Conservation (phyloP, 169 alveolate genomes). For the Plasmodium billcollinsi region DNA sequence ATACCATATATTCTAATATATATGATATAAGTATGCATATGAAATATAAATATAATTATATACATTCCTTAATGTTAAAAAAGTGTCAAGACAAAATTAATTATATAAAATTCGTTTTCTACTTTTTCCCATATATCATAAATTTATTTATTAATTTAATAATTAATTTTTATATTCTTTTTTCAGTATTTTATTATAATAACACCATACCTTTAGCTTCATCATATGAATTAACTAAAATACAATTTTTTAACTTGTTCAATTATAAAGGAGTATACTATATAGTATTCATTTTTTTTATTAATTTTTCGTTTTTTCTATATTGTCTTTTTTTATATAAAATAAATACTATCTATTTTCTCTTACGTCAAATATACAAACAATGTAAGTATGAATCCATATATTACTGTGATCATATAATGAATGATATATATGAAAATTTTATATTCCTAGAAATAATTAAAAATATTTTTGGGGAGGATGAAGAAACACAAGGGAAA, state of each 20-base stretch:
- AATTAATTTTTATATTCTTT: constrained; percentile 38
- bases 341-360: constrained; percentile 41
- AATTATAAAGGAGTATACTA: constrained; percentile 65
- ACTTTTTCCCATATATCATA: constrained; percentile 49
- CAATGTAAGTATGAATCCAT: constrained; percentile 69
- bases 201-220: constrained; percentile 68
- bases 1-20: constrained; percentile 56
- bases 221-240: constrained; percentile 51
- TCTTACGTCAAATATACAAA: constrained; percentile 61
- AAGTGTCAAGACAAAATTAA: constrained; percentile 55
- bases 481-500: no score
- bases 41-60: constrained; percentile 43
- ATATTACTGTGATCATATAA: constrained; percentile 65
- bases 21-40: constrained; percentile 43
- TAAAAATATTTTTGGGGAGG: constrained; percentile 2
- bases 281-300: constrained; percentile 47
- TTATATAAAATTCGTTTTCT: constrained; percentile 53
- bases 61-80: constrained; percentile 55
- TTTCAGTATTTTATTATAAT: constrained; percentile 70
- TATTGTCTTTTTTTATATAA: constrained; percentile 42
- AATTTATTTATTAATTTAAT: constrained; percentile 53
- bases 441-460: constrained; percentile 39
- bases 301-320: constrained; percentile 42
- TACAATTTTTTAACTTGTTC: constrained; percentile 40
- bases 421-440: constrained; percentile 70